Conservation (phyloP, 83 land plant genomes). For the Picea abies region DNA sequence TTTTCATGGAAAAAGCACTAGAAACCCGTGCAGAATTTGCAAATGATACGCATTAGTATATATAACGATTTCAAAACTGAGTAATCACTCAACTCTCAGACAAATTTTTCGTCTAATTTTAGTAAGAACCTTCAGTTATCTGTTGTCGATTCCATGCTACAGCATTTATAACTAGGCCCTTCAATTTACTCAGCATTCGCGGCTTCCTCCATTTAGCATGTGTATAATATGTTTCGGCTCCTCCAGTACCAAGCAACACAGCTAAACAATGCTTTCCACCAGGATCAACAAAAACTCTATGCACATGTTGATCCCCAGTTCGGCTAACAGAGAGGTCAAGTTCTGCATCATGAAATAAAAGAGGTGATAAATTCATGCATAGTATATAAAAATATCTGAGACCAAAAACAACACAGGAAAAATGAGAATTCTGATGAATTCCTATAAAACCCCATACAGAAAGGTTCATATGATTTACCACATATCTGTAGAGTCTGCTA, state of each 20-base stretch:
- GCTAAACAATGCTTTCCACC: constrained; percentile 91
- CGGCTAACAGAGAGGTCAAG: constrained; percentile 81
- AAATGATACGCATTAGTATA: neutral
- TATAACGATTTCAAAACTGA: neutral
- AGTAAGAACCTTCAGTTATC: constrained; percentile 76
- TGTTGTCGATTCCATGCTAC: constrained; percentile 94
- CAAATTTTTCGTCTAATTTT: neutral
- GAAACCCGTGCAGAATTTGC: constrained; percentile 6
- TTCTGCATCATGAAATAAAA: constrained; percentile 40
- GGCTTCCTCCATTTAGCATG: constrained; percentile 94
- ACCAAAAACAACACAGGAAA: neutral
- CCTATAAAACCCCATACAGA: neutral
- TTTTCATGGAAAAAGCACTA: constrained; percentile 11
- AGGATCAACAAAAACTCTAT: constrained; percentile 94
- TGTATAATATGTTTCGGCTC: constrained; percentile 82
- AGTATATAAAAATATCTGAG: neutral
- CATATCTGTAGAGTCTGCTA: neutral
- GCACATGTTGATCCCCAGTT: constrained; percentile 80
- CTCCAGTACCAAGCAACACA: constrained; percentile 55
- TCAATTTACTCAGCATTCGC: constrained; percentile 68
- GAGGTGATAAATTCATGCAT: constrained; percentile 10
- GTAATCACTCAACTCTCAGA: neutral
- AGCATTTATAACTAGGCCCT: constrained; percentile 56
- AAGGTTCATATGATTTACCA: neutral
- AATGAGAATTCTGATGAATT: neutral